Evolutionary conservation across 306 rosid genomes (phyloP).

Genomic region (Cotoneaster glaucophyllus): DNA sequence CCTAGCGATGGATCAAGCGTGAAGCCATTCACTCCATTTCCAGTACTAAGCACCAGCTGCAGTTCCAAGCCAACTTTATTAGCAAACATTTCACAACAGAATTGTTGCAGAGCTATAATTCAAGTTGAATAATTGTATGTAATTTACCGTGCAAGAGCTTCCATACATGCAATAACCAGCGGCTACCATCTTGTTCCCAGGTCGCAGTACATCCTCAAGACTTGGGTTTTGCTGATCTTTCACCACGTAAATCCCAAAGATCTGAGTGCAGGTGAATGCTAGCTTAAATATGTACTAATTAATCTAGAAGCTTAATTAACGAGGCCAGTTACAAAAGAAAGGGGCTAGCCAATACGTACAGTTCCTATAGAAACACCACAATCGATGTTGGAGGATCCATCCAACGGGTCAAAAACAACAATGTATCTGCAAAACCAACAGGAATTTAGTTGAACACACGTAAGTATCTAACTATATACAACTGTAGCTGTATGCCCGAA

Average conservation of each 20-base stretch:
- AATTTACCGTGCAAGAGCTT: slow-evolving; percentile 86
- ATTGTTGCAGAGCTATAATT: neutral
- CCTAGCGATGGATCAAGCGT: slow-evolving; percentile 91
- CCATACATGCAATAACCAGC: slow-evolving; percentile 99
- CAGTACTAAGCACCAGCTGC: slow-evolving; percentile 76
- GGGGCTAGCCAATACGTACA: slow-evolving; percentile 19
- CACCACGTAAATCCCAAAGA: slow-evolving; percentile 74
- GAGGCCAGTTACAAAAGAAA: neutral
- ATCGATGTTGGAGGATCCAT: slow-evolving; percentile 67
- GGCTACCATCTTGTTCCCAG: slow-evolving; percentile 81
- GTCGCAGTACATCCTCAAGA: slow-evolving; percentile 71
- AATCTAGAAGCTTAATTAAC: too few relatives aligned
- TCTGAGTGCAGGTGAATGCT: slow-evolving; percentile 20
- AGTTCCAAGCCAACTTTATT: neutral
- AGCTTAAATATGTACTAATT: neutral
- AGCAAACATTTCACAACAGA: neutral
- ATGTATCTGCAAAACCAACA: slow-evolving; percentile 42
- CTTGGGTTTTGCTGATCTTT: slow-evolving; percentile 47
- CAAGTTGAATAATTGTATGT: neutral
- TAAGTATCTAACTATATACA: neutral
- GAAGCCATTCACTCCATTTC: slow-evolving; percentile 82
- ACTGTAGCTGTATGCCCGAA: neutral
- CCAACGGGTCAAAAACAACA: slow-evolving; percentile 74
- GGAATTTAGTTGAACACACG: too few relatives aligned
- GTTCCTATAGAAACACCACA: slow-evolving; percentile 96